Evolutionary conservation across 768 basidiomycete species (phyloP).

Genomic region (Mycena latifolia): DNA sequence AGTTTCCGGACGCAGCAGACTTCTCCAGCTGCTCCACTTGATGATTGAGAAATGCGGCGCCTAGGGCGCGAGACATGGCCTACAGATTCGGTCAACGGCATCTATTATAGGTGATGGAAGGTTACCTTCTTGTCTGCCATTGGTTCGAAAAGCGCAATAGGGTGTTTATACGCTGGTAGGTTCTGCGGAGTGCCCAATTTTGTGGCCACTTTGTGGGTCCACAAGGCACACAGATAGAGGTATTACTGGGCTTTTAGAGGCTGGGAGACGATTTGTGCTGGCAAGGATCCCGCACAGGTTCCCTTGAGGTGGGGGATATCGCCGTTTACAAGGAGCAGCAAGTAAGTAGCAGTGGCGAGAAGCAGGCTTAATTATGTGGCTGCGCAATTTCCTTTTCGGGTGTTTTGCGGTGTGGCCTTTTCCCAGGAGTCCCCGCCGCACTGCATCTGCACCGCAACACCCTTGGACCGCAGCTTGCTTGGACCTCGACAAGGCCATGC

Average conservation of each 20-base stretch:
- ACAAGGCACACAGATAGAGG: slow-evolving; percentile 3
- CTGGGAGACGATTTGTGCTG: background rate
- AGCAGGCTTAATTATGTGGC: slow-evolving; percentile 20
- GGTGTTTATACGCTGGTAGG: background rate
- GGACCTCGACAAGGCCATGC: too few relatives aligned
- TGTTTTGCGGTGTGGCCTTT: background rate
- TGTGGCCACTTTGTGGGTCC: slow-evolving; percentile 14
- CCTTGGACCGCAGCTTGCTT: background rate
- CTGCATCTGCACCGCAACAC: background rate
- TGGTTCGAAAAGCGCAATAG: background rate
- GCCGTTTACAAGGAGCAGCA: background rate
- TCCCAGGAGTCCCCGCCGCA: background rate
- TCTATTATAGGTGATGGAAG: background rate
- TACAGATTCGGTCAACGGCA: slow-evolving; percentile 38
- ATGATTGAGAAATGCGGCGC: slow-evolving; percentile 88
- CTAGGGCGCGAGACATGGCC: slow-evolving; percentile 89
- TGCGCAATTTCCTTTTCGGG: slow-evolving; percentile 29
- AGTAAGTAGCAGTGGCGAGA: slow-evolving; percentile 1
- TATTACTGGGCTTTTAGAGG: background rate
- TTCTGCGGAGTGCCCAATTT: background rate
- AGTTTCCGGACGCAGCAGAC: slow-evolving; percentile 58
- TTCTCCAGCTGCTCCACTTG: slow-evolving; percentile 90
- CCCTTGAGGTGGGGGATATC: background rate
- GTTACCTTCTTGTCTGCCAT: slow-evolving; percentile 51
- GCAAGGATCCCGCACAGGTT: background rate